Evolutionary conservation across 495 filamentous ascomycete genomes (phyloP).

Genomic region (Halenospora varia): DNA sequence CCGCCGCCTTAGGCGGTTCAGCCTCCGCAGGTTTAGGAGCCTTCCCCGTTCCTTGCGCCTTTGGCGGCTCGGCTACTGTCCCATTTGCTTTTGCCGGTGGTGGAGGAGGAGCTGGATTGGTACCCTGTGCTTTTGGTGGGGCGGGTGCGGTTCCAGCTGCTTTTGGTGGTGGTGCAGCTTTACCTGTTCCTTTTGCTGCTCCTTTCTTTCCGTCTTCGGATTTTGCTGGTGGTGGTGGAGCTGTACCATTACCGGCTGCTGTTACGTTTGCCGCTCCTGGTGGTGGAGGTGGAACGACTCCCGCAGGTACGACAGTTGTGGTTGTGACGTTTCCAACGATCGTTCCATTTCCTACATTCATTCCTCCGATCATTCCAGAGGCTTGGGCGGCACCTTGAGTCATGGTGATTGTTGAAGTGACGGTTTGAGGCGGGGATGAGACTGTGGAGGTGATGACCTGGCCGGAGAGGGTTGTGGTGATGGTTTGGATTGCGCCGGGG

Average conservation of each 20-base stretch:
- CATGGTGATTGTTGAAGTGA: constrained; percentile 15
- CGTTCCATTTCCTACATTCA: background rate
- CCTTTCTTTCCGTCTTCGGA: background rate
- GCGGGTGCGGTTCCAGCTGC: background rate
- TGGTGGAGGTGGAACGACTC: background rate
- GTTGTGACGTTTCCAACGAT: background rate
- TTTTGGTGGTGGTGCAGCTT: background rate
- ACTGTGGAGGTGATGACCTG: constrained; percentile 11
- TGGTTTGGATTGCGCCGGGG: constrained; percentile 6
- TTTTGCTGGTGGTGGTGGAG: background rate
- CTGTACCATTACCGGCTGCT: background rate
- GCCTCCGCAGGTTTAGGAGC: too few species aligned
- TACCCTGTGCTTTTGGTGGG: too few species aligned
- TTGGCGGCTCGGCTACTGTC: too few species aligned
- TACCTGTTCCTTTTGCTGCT: background rate
- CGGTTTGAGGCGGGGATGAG: constrained; percentile 8
- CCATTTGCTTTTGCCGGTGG: too few species aligned
- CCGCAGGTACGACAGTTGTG: background rate
- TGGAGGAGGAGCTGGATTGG: too few species aligned
- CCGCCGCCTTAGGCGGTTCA: too few species aligned
- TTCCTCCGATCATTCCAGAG: too few species aligned
- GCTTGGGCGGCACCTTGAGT: background rate
- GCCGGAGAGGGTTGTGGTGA: constrained; percentile 3
- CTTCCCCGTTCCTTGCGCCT: too few species aligned
- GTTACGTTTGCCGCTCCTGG: background rate